Evolutionary conservation across 306 rosid genomes (phyloP).

Genomic region (Pyrus pyrifolia): DNA sequence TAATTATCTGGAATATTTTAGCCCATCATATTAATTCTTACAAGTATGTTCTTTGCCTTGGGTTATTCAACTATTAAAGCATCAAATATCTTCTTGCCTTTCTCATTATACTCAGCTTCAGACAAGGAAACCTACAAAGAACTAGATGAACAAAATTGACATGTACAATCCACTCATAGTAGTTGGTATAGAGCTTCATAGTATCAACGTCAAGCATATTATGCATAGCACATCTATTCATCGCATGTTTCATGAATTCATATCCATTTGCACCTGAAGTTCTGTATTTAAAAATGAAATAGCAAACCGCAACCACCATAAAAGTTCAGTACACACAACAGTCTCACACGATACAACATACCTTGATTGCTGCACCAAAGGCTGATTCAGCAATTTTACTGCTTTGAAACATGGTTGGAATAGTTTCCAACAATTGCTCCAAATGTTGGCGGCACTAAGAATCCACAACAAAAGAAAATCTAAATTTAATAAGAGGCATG

Average conservation of each 20-base stretch:
- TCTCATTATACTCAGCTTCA: neutral
- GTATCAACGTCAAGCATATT: neutral
- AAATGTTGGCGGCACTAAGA: conserved; percentile 90
- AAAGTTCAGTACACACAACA: neutral
- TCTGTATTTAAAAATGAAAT: neutral
- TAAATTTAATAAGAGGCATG: conserved; percentile 6
- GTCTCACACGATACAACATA: conserved; percentile 18
- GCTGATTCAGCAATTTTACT: conserved; percentile 91
- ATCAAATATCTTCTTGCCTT: neutral
- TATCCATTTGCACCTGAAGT: neutral
- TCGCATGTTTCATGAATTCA: neutral
- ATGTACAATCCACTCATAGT: neutral
- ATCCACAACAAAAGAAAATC: conserved; percentile 13
- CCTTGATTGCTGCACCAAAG: conserved; percentile 96
- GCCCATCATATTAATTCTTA: neutral
- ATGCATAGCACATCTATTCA: neutral
- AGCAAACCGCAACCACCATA: neutral
- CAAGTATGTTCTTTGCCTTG: neutral
- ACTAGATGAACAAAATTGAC: neutral
- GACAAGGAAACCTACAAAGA: neutral
- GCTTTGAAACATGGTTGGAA: conserved; percentile 81
- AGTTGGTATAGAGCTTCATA: neutral
- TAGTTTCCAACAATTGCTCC: conserved; percentile 79
- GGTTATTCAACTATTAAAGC: neutral
- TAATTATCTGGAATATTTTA: neutral